phyloP scores from a whole-genome alignment of 2,329 filamentous ascomycete species.

The Colletotrichum sojae region DNA sequence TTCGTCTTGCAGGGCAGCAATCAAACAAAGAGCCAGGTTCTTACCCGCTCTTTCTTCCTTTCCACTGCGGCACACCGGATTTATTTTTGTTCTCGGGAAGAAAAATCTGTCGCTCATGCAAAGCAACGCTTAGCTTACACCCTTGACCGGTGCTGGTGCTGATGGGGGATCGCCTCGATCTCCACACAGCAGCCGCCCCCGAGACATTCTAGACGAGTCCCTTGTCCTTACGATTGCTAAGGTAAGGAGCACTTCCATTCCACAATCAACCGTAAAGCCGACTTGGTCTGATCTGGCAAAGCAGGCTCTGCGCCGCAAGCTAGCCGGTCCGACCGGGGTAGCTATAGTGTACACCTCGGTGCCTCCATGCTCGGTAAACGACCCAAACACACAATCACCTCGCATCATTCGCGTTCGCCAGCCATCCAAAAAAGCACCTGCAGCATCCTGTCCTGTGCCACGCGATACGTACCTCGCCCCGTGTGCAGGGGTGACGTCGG shows the following conservation, averaged over 20 bases:
- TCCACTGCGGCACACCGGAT: too few species aligned
- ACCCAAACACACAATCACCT: background rate
- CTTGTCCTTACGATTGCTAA: background rate
- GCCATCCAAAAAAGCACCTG: background rate
- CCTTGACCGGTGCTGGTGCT: too few species aligned
- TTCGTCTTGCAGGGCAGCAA: too few species aligned
- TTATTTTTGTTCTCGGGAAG: too few species aligned
- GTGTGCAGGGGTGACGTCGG: constrained; percentile 29
- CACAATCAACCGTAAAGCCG: background rate
- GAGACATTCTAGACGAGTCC: background rate
- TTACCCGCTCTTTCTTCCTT: too few species aligned
- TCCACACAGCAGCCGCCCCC: background rate
- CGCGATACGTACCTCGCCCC: background rate
- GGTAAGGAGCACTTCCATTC: background rate
- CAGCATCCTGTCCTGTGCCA: background rate
- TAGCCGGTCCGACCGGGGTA: background rate
- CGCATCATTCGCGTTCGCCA: background rate
- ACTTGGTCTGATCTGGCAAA: background rate
- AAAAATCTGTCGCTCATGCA: too few species aligned
- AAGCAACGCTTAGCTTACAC: too few species aligned
- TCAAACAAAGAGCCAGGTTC: too few species aligned
- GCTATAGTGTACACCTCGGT: background rate
- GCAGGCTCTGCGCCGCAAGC: background rate
- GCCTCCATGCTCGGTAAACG: background rate
- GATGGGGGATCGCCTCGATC: background rate